Percentiles rank a stretch among this genome's conserved stretches.
Evolutionary conservation across 768 basidiomycete genomes (phyloP).

Genomic region (Filobasidium floriforme): DNA sequence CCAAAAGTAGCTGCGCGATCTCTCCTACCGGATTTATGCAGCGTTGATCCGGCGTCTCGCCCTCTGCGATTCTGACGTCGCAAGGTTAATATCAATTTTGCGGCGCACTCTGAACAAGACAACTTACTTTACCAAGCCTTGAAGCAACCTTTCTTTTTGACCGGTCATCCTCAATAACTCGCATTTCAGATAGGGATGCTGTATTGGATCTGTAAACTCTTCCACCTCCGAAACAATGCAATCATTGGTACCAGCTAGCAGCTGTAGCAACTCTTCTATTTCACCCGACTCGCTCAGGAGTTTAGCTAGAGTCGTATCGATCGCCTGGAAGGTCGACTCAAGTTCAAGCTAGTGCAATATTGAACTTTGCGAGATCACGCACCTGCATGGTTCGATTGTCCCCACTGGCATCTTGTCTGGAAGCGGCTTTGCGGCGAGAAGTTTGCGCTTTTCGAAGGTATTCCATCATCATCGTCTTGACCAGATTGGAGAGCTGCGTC

Average conservation of each 20-base stretch:
- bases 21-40: conserved; percentile 59
- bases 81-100: neutral
- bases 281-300: conserved; percentile 60
- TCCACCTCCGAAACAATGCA: conserved; percentile 61
- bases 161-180: conserved; percentile 56
- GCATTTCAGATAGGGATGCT: conserved; percentile 59
- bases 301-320: conserved; percentile 76
- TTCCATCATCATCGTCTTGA: conserved; percentile 65
- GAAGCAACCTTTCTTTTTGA: conserved; percentile 58
- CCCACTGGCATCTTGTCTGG: neutral
- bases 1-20: conserved; percentile 55
- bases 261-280: conserved; percentile 56
- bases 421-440: conserved; percentile 9
- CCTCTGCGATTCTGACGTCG: conserved; percentile 56
- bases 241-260: conserved; percentile 55
- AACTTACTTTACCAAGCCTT: conserved; percentile 61
- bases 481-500: conserved; percentile 53
- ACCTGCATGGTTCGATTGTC: conserved; percentile 17
- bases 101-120: neutral
- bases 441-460: conserved; percentile 59
- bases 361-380: neutral
- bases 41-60: conserved; percentile 58
- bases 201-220: conserved; percentile 50
- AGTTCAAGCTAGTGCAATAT: no score
- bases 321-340: conserved; percentile 50